phyloP scores from a whole-genome alignment of 768 basidiomycete species.

The Asterophora lycoperdoides region DNA sequence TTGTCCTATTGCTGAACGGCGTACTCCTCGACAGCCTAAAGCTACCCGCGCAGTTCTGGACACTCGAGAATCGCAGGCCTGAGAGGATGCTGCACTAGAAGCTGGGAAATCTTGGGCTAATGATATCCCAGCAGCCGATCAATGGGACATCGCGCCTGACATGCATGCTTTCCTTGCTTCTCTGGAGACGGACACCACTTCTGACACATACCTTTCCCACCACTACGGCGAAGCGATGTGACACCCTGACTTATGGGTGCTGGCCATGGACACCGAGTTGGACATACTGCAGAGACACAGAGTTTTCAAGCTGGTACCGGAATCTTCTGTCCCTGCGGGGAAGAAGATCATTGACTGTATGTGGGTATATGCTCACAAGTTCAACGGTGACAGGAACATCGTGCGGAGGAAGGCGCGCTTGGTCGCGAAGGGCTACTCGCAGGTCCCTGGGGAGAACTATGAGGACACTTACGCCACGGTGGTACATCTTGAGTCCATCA shows the following conservation, averaged over 20 bases:
- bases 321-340: not conserved
- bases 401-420: slow-evolving; percentile 24
- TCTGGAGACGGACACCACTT: not conserved
- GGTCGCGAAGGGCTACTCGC: slow-evolving; percentile 26
- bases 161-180: too few species aligned
- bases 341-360: slow-evolving; percentile 12
- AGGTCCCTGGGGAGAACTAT: slow-evolving; percentile 32
- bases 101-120: too few species aligned
- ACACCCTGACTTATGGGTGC: slow-evolving; percentile 11
- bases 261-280: slow-evolving; percentile 17
- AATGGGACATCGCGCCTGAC: too few species aligned
- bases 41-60: too few species aligned
- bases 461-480: slow-evolving; percentile 17
- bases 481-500: slow-evolving; percentile 15
- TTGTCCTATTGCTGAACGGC: too few species aligned
- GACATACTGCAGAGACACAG: slow-evolving; percentile 15
- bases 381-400: slow-evolving; percentile 22
- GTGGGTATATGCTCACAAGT: slow-evolving; percentile 27
- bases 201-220: not conserved
- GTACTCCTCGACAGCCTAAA: too few species aligned
- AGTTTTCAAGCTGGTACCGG: slow-evolving; percentile 16
- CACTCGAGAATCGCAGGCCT: too few species aligned
- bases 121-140: too few species aligned
- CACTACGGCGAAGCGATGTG: slow-evolving; percentile 13
- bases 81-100: too few species aligned